Conservation (phyloP, 2,329 filamentous ascomycete species). For the Penicillium palitans region DNA sequence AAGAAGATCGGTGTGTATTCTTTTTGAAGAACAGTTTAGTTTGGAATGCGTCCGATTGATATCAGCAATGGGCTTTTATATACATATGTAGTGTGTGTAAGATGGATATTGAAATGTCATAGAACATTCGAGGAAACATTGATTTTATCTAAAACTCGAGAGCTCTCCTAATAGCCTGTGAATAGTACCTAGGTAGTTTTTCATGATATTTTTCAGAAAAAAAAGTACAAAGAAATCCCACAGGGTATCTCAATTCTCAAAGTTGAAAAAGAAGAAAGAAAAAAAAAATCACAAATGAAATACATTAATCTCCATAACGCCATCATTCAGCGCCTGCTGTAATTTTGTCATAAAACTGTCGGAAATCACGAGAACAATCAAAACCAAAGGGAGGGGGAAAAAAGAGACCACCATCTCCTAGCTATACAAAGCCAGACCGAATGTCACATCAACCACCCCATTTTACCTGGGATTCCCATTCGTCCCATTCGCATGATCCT, state of each 20-base stretch:
- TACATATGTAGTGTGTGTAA: neutral
- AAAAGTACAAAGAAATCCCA: conserved; percentile 12
- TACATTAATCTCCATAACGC: conserved; percentile 24
- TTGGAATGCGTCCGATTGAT: no score
- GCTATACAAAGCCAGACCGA: conserved; percentile 20
- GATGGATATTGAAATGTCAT: neutral
- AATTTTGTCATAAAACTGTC: conserved; percentile 18
- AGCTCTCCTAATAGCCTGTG: neutral
- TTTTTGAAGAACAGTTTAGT: neutral
- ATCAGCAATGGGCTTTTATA: neutral
- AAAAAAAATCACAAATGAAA: conserved; percentile 8
- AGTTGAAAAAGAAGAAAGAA: conserved; percentile 3
- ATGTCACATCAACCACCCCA: conserved; percentile 5
- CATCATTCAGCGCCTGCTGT: conserved; percentile 25
- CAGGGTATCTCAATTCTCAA: conserved; percentile 27
- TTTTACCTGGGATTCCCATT: conserved; percentile 11
- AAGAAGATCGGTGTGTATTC: no score
- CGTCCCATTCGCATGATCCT: conserved; percentile 17
- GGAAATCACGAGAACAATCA: neutral
- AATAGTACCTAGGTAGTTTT: neutral
- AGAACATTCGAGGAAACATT: neutral
- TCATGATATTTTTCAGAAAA: neutral
- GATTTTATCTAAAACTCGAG: neutral
- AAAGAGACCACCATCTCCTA: conserved; percentile 10
- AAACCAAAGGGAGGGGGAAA: neutral